These are phyloP conservation scores for Eudorina sp. DNA, from an alignment of 139 green algal species.

Conservation along the genomic window DNA sequence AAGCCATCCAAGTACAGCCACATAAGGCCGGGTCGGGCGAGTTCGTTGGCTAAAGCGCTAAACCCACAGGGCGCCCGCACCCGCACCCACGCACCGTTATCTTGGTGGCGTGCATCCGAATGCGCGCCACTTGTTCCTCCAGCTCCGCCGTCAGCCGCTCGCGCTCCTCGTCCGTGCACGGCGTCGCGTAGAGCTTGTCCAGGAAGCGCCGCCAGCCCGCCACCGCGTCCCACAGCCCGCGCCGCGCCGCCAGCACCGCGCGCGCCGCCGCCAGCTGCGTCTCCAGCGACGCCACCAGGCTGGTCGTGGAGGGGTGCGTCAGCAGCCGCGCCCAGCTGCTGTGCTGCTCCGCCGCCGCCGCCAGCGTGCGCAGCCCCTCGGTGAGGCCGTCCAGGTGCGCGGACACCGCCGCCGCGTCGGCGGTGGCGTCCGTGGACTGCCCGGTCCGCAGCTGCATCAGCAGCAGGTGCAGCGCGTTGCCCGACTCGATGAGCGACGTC, in stretches of 20 bases:
- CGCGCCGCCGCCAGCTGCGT: constrained; percentile 21
- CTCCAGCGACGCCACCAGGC: constrained; percentile 28
- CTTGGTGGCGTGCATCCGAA: constrained; percentile 12
- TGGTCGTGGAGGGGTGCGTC: constrained; percentile 40
- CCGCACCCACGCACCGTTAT: constrained; percentile 26
- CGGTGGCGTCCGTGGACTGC: constrained; percentile 6
- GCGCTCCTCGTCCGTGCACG: constrained; percentile 23
- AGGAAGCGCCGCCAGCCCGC: constrained; percentile 47
- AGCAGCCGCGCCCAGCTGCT: constrained; percentile 58
- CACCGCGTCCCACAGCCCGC: constrained; percentile 50
- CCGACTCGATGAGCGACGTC: constrained; percentile 53
- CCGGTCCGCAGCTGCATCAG: constrained; percentile 42
- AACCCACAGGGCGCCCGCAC: no score
- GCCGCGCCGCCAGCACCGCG: constrained; percentile 36
- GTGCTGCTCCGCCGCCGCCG: constrained; percentile 40
- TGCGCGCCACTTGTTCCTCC: constrained; percentile 28
- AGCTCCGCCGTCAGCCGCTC: constrained; percentile 32
- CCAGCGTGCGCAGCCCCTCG: not conserved
- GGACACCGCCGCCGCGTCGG: not conserved
- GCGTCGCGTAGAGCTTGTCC: constrained; percentile 47
- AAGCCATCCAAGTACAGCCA: no score
- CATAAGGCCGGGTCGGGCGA: no score
- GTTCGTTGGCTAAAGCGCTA: no score
- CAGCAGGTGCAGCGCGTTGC: constrained; percentile 42
- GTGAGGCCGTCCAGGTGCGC: not conserved